A percentile compares a stretch with the other conserved stretches of the same genome.
phyloP scores from a whole-genome alignment of 2,329 filamentous ascomycete species.

The Fusarium piperis region DNA sequence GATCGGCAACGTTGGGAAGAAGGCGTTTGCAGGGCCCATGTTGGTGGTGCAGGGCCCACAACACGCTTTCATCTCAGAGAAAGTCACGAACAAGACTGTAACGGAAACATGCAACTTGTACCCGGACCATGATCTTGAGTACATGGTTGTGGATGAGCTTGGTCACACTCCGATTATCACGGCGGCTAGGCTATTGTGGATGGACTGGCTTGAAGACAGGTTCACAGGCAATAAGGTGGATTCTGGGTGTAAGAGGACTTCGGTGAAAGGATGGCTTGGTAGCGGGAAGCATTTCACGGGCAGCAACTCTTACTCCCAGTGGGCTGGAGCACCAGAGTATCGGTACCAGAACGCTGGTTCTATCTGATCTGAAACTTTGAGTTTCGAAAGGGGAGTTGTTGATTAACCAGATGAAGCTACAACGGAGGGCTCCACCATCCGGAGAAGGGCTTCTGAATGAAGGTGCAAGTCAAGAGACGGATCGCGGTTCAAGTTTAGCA shows the following conservation, averaged over 20 bases:
- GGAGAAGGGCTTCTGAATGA: background rate
- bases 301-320: conserved; percentile 2
- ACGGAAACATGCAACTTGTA: fast-evolving
- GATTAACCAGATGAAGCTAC: background rate
- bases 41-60: conserved; percentile 2
- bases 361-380: background rate
- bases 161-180: conserved; percentile 6
- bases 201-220: background rate
- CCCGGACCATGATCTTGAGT: background rate
- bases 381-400: background rate
- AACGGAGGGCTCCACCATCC: too few species aligned
- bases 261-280: background rate
- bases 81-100: background rate
- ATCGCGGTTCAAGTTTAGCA: background rate
- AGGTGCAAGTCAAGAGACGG: background rate
- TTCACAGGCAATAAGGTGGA: background rate
- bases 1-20: background rate
- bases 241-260: background rate
- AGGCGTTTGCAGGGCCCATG: background rate
- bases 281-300: background rate
- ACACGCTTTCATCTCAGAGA: background rate
- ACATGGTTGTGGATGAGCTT: background rate
- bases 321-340: conserved; percentile 11
- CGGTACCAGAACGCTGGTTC: conserved; percentile 12
- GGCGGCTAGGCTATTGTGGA: background rate